Percentiles rank a stretch among this genome's conserved stretches.
These are phyloP conservation scores for Silene latifolia DNA, from an alignment of 148 eudicot genomes.

Conservation along the genomic window DNA sequence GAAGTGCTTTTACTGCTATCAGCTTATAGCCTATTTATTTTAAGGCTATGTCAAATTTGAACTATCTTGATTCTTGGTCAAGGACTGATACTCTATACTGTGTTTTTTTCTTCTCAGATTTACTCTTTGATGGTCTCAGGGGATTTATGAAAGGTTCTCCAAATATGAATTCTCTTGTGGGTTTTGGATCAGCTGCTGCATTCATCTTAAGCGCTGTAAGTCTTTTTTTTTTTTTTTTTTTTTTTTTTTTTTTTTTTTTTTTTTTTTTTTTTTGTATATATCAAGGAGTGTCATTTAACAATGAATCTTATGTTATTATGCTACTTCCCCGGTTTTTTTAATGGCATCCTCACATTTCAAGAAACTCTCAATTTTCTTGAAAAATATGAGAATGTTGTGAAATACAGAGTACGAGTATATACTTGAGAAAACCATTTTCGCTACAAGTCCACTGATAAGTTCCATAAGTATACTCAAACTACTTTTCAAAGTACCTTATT, in stretches of 20 bases:
- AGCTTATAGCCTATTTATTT: neutral
- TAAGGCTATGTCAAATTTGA: neutral
- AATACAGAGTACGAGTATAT: neutral
- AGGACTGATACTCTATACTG: conserved; percentile 10
- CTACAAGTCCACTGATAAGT: neutral
- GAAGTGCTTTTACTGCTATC: neutral
- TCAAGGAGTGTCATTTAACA: neutral
- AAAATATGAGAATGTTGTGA: neutral
- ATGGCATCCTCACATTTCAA: neutral
- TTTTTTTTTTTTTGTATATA: neutral
- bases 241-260: neutral
- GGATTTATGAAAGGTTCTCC: conserved; percentile 79
- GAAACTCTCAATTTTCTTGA: neutral
- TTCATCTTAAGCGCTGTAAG: conserved; percentile 76
- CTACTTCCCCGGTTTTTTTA: neutral
- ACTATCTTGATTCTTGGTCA: neutral
- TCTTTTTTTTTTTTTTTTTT: neutral
- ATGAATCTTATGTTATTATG: neutral
- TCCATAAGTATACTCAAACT: too few relatives aligned
- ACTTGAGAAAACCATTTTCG: too few relatives aligned
- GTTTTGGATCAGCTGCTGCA: conserved; percentile 87
- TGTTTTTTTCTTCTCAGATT: conserved; percentile 34
- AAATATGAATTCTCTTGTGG: conserved; percentile 98
- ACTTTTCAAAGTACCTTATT: neutral
- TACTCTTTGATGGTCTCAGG: conserved; percentile 77